phyloP scores from a whole-genome alignment of 1,284 basidiomycete species.

The Rhodotorula sp. region DNA sequence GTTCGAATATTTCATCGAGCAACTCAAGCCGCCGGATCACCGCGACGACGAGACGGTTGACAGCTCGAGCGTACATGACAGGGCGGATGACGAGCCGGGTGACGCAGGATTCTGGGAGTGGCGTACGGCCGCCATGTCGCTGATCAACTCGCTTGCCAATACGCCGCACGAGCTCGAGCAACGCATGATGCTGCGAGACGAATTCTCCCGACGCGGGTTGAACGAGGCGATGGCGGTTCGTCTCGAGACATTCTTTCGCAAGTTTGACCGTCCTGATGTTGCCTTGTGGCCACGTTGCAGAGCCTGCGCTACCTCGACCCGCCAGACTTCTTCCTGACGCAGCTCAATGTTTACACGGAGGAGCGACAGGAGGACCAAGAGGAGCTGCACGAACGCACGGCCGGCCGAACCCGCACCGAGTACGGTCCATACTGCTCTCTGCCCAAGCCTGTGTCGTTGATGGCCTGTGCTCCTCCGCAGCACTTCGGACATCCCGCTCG shows the following conservation, averaged over 20 bases:
- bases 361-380: conserved; percentile 76
- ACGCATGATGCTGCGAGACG: conserved; percentile 73
- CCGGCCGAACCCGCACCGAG: conserved; percentile 23
- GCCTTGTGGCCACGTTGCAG: conserved; percentile 51
- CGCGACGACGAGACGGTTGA: conserved; percentile 34
- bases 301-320: conserved; percentile 72
- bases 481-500: conserved; percentile 16
- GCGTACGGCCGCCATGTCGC: conserved; percentile 69
- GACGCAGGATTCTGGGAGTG: conserved; percentile 79
- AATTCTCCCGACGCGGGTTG: conserved; percentile 74
- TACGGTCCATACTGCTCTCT: not conserved
- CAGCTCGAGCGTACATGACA: not conserved
- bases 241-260: conserved; percentile 33
- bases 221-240: conserved; percentile 79
- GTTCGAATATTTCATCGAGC: conserved; percentile 72
- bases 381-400: conserved; percentile 58
- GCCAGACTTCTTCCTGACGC: conserved; percentile 69
- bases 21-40: conserved; percentile 60
- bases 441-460: not conserved
- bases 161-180: conserved; percentile 76
- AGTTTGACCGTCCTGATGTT: no score
- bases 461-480: not conserved
- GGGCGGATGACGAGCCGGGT: conserved; percentile 56
- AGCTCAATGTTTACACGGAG: conserved; percentile 77
- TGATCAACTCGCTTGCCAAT: conserved; percentile 78